A percentile compares a stretch with the other conserved stretches of the same genome.
These are phyloP conservation scores for Oryza glumipatula DNA, from an alignment of 176 grass and related monocot genomes.

Conservation along the genomic window DNA sequence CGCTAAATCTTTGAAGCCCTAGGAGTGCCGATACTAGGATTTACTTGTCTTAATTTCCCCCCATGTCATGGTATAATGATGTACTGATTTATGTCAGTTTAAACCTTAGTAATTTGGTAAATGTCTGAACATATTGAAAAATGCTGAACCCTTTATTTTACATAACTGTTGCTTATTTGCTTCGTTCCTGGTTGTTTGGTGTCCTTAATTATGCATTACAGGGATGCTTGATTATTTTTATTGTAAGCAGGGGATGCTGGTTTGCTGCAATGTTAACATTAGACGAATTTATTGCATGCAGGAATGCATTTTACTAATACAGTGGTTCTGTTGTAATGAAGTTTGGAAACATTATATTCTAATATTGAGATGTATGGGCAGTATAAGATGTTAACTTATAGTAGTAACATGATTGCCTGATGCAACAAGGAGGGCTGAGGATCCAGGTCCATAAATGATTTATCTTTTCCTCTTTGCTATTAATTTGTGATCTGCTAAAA, in stretches of 20 bases:
- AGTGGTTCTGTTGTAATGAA: neutral
- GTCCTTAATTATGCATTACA: neutral
- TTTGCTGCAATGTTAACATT: neutral
- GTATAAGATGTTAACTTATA: neutral
- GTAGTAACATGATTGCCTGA: neutral
- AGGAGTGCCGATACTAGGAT: neutral
- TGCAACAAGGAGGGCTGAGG: neutral
- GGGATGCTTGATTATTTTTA: neutral
- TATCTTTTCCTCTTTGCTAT: neutral
- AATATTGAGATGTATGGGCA: neutral
- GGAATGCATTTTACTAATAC: neutral
- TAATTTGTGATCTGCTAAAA: neutral
- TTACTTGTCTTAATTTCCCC: neutral
- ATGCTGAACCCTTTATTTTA: neutral
- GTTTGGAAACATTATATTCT: neutral
- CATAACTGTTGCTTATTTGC: neutral
- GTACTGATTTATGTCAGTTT: neutral
- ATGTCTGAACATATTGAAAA: constrained; percentile 12
- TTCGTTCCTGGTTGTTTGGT: neutral
- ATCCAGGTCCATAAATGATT: constrained; percentile 12
- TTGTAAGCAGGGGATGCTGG: neutral
- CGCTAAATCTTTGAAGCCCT: neutral
- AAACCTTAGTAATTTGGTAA: neutral
- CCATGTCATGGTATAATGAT: constrained; percentile 17
- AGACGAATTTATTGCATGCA: constrained; percentile 8